Evolutionary conservation across 768 basidiomycete genomes (phyloP), one percentile per base, ranked within the genome.

Genomic region (Botryobasidium botryosum): DNA sequence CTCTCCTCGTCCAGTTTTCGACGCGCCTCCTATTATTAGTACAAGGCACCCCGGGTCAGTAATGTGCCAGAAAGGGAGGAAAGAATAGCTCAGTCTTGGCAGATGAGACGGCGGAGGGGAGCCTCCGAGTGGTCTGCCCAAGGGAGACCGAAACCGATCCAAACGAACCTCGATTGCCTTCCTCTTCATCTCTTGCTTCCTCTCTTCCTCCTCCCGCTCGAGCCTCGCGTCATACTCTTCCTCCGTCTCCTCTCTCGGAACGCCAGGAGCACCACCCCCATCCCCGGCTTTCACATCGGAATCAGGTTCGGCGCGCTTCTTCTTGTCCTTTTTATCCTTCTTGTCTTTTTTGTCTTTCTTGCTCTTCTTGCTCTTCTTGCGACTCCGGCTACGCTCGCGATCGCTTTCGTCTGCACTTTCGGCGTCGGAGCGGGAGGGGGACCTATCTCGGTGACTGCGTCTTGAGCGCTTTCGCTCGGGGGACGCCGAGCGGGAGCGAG

Each of bases 201-300:
- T 64, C 52, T 77, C 74, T 10, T 65, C 66, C 58, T 81, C 79
- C 55, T 80, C 75, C 32, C 72, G 62, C 55, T 80, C 78, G 40
- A 82, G 58, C 27, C 75, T 63, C 1, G 70, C 70, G 52, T 79
- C 79, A 49, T 83, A 80, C 55, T 79, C 76, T 56, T 79, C 80
- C 51, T 78, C 74, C 0, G 76, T 79, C 56, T 81, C 79, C 50
- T 61, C 58, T 3, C 29, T 41, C 3, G 50, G 35, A 47, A 33
- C 40, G 50, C 28, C 29, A 27, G 44, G 25, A 13, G 40, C 25
- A 31, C 51, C 1, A 4, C 50, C 47, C n/a, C 43, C 45, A 21
- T 49, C 47, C n/a, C 44, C 40, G 17, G 40, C 24, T 8, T 48
- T 47, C 13, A 32, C 33, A 5, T 26, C 37, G 17, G 29, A 15